Conservation (phyloP, 495 filamentous ascomycete genomes). For the Aspergillus homomorphus region DNA sequence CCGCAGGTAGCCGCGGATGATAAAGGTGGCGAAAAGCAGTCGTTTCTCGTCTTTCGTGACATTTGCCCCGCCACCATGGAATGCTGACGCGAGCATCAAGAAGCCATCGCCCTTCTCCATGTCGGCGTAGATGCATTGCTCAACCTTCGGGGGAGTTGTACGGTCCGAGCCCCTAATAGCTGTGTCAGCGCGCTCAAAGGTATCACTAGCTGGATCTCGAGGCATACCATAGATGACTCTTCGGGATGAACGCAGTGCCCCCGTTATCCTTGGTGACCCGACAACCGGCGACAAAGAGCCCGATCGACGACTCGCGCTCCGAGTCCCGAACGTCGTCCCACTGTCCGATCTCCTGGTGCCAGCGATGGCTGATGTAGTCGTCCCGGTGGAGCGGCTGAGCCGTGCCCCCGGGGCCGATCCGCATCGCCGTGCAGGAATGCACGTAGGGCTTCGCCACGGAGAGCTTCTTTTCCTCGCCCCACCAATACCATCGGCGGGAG, state of each 20-base stretch:
- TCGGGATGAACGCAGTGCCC: constrained; percentile 43
- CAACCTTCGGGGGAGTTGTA: constrained; percentile 15
- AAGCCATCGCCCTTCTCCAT: constrained; percentile 36
- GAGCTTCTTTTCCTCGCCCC: constrained; percentile 19
- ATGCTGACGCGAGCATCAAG: constrained; percentile 38
- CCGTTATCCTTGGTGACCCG: constrained; percentile 36
- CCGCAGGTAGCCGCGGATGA: constrained; percentile 32
- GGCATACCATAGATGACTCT: constrained; percentile 39
- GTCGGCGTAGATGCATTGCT: constrained; percentile 27
- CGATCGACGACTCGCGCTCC: constrained; percentile 26
- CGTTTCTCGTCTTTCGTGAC: constrained; percentile 22
- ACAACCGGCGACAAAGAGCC: constrained; percentile 34
- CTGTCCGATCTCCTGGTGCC: constrained; percentile 7
- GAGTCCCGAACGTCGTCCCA: constrained; percentile 19
- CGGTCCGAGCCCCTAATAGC: neutral
- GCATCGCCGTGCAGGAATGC: constrained; percentile 25
- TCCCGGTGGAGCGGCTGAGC: constrained; percentile 36
- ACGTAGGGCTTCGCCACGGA: constrained; percentile 29
- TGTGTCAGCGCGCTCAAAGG: neutral
- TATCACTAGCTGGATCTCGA: neutral
- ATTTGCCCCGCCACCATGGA: constrained; percentile 38
- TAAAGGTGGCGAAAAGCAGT: constrained; percentile 30
- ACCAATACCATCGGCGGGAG: constrained; percentile 19
- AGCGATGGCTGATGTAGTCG: constrained; percentile 27
- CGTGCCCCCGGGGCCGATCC: constrained; percentile 28